These are phyloP conservation scores for Marsdenia floribunda DNA, from an alignment of 257 asterid species.

Conservation along the genomic window DNA sequence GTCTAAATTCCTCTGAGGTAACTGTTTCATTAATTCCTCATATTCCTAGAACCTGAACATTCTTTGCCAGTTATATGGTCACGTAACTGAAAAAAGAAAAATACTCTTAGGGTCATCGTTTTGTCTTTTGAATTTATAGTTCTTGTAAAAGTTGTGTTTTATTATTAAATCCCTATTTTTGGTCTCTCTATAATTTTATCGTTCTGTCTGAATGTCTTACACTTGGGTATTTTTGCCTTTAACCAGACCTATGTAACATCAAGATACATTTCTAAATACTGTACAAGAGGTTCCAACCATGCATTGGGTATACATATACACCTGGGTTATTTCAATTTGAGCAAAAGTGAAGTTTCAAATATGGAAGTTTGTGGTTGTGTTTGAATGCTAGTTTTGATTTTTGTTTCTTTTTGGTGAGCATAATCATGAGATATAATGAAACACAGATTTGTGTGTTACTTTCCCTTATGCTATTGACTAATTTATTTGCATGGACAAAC, in stretches of 20 bases:
- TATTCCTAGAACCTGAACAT: background rate
- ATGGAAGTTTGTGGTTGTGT: background rate
- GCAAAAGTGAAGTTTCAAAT: background rate
- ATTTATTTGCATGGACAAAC: background rate
- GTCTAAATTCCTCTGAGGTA: constrained; percentile 81
- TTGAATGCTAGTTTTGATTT: background rate
- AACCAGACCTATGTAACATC: background rate
- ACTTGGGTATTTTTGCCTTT: background rate
- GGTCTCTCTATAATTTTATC: background rate
- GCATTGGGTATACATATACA: background rate
- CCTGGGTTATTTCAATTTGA: background rate
- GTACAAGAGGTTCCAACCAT: background rate
- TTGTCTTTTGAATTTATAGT: background rate
- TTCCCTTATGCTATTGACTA: background rate
- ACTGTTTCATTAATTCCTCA: background rate
- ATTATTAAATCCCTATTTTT: background rate
- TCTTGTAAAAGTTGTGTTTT: background rate
- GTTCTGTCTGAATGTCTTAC: background rate
- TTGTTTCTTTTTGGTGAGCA: background rate
- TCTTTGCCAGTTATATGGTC: background rate
- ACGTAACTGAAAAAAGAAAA: background rate
- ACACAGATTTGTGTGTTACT: background rate
- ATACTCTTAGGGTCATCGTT: background rate
- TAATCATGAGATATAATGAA: background rate
- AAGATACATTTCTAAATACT: background rate